Conservation (phyloP, 495 filamentous ascomycete genomes). For the Niebla homalea region DNA sequence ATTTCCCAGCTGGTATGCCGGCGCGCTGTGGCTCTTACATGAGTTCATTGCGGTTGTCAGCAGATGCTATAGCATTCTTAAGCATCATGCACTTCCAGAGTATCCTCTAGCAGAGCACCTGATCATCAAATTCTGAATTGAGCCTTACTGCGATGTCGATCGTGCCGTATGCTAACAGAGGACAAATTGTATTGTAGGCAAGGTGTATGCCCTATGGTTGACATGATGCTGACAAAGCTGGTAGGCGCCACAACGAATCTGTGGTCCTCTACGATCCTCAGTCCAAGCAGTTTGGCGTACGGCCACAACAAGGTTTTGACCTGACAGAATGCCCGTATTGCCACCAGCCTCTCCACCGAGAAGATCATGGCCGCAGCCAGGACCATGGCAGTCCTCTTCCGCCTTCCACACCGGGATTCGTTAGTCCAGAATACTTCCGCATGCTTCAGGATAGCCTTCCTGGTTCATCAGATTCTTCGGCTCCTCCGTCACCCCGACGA, state of each 20-base stretch:
- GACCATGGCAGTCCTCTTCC: constrained; percentile 23
- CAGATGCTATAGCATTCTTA: no score
- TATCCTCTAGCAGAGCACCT: no score
- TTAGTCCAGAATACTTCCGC: constrained; percentile 85
- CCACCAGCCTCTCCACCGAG: constrained; percentile 59
- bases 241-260: constrained; percentile 78
- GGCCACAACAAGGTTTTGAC: constrained; percentile 36
- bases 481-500: constrained; percentile 38
- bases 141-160: constrained; percentile 11
- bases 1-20: no score
- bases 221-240: not conserved
- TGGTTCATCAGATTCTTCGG: constrained; percentile 33
- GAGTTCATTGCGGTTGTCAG: no score
- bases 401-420: constrained; percentile 48
- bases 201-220: not conserved
- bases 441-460: constrained; percentile 61
- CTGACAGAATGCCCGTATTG: constrained; percentile 74
- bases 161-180: constrained; percentile 23
- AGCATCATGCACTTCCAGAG: no score
- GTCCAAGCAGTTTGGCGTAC: constrained; percentile 72
- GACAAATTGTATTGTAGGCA: constrained; percentile 39
- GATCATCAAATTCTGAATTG: no score
- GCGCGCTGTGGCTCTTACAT: no score
- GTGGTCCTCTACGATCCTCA: constrained; percentile 82
- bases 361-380: constrained; percentile 26